phyloP scores from a whole-genome alignment of 129 eudicot species.

The Artemisia tridentata region DNA sequence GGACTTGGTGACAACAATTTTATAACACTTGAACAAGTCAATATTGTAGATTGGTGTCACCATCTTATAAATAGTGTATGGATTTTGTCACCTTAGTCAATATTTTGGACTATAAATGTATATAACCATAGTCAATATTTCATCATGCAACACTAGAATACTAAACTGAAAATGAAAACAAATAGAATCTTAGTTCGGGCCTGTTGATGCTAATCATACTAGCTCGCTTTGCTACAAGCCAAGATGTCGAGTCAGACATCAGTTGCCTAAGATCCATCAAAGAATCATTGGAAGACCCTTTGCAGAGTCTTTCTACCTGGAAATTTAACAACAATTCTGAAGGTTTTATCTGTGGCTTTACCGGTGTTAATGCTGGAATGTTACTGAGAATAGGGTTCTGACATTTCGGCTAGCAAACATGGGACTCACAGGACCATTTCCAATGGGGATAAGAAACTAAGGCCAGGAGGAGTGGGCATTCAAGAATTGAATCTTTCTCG shows the following conservation, averaged over 20 bases:
- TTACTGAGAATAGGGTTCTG: conserved; percentile 22
- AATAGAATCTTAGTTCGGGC: too few relatives aligned
- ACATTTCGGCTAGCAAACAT: conserved; percentile 15
- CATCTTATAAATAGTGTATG: too few relatives aligned
- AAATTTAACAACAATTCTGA: conserved; percentile 13
- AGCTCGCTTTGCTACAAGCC: background rate
- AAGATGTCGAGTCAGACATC: conserved; percentile 20
- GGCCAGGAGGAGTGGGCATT: too few relatives aligned
- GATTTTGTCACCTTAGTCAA: too few relatives aligned
- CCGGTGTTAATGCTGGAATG: conserved; percentile 37
- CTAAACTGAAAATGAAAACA: too few relatives aligned
- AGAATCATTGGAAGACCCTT: conserved; percentile 35
- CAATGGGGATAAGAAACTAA: conserved; percentile 27
- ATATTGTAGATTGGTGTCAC: too few relatives aligned
- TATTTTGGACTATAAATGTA: too few relatives aligned
- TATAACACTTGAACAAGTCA: too few relatives aligned
- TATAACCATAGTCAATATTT: too few relatives aligned
- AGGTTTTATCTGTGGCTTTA: conserved; percentile 31
- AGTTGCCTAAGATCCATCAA: conserved; percentile 38
- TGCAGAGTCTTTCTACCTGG: conserved; percentile 22
- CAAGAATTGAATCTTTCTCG: background rate
- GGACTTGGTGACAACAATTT: too few relatives aligned
- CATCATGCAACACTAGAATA: too few relatives aligned
- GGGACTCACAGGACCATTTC: conserved; percentile 44
- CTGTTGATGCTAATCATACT: too few relatives aligned